Base-by-base conservation (phyloP, 805 yeast genomes). In the Pichia cabralensis region DNA sequence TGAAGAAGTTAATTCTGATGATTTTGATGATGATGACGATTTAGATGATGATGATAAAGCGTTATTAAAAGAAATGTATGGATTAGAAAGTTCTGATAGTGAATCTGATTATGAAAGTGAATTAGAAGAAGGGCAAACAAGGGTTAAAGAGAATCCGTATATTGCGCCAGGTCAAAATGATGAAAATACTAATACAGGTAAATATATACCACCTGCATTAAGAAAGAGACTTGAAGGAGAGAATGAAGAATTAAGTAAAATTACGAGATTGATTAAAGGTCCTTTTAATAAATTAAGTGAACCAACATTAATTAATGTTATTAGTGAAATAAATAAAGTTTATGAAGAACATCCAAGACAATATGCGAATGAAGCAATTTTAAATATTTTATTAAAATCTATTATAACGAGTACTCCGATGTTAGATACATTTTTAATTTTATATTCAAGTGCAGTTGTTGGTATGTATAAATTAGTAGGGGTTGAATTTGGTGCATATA, bases 241-340 rank as follows among this genome's bases (percentile, higher is more conserved):
- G 9, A 28, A 24, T 4, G 74, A 69, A 39, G 74, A 68, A 35
- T 51, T 64, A 7, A 32, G 61, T 3, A 69, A 65, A 24, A 59
- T 88, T 24, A 68, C 69, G 35, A 73, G 76, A 46, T 60, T 74
- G 5, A 69, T 88, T 31, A 92, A 86, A 48, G 88, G 96, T 39
- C 75, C 85, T 1, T 62, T 92, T 48, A 92, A 92, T 55, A 80
- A 76, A 55, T 65, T 92, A n/a, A 81, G 96, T 1, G 97, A 89
- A 47, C 76, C 94, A 1, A 92, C 88, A 42, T 64, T 88, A 20
- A 62, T 71, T 10, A 62, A 77, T 2, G 83, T 88, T 34, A 74
- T 81, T 15, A 68, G 71, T 39, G 84, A 83, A 18, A 60, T 92
- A 34, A 76, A 76, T 46, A 65, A 63, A 0, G 57, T 84, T 1